Conservation (phyloP, 495 filamentous ascomycete species). For the Aspergillus mulundensis region DNA sequence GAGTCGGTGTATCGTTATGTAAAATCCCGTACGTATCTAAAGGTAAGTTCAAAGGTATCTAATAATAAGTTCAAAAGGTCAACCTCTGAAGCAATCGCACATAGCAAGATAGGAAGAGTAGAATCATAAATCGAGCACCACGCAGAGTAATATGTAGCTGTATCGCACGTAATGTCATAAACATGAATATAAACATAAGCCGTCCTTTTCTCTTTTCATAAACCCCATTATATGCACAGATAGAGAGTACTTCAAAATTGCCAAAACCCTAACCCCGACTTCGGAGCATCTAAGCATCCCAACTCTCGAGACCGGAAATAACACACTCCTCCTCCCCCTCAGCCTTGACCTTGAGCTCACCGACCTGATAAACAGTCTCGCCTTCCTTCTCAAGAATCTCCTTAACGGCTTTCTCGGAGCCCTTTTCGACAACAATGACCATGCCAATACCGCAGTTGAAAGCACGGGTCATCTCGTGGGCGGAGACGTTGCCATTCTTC, state of each 20-base stretch:
- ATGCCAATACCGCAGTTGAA: slow-evolving; percentile 95
- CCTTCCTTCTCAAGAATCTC: slow-evolving; percentile 56
- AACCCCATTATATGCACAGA: not conserved
- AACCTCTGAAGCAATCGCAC: not conserved
- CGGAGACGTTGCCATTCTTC: slow-evolving; percentile 64
- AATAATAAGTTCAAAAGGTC: not conserved
- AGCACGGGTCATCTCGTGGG: slow-evolving; percentile 77
- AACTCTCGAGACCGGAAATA: slow-evolving; percentile 64
- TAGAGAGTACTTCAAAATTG: not conserved
- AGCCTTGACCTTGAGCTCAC: slow-evolving; percentile 53
- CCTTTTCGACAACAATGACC: slow-evolving; percentile 71
- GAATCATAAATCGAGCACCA: too few relatives aligned
- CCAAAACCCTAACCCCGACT: not conserved
- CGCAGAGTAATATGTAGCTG: not conserved
- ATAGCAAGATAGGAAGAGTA: too few relatives aligned
- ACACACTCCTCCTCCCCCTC: slow-evolving; percentile 61
- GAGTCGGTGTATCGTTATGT: too few relatives aligned
- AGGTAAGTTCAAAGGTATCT: too few relatives aligned
- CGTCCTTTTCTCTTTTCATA: not conserved
- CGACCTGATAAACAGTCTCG: slow-evolving; percentile 75
- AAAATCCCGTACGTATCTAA: not conserved
- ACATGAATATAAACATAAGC: not conserved
- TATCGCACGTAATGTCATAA: slow-evolving; percentile 3
- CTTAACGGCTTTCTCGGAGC: slow-evolving; percentile 47
- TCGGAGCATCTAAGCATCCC: slow-evolving; percentile 44